These are phyloP conservation scores for Cyberlindnera mississippiensis DNA, from an alignment of 805 yeast species.

Conservation along the genomic window DNA sequence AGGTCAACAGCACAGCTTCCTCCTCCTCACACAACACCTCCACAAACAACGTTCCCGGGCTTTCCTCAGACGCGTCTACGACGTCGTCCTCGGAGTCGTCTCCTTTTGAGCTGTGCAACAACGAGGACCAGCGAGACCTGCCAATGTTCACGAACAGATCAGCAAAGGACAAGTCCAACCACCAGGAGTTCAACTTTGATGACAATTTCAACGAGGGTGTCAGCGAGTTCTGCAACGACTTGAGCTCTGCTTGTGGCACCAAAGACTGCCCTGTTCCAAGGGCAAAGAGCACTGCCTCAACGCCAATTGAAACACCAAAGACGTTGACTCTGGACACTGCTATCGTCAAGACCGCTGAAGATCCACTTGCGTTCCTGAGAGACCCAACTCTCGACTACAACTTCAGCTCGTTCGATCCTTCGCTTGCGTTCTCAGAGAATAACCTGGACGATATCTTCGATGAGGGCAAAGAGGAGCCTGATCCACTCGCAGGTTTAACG, in stretches of 20 bases:
- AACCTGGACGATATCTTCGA: constrained; percentile 8
- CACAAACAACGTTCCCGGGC: constrained; percentile 19
- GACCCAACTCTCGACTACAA: constrained; percentile 22
- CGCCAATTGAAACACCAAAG: constrained; percentile 1
- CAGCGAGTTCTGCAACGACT: constrained; percentile 68
- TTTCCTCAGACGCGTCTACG: constrained; percentile 28
- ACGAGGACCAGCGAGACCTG: constrained; percentile 20
- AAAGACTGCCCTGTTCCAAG: constrained; percentile 63
- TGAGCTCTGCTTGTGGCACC: constrained; percentile 82
- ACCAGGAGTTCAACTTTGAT: constrained; percentile 33
- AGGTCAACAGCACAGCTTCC: not conserved
- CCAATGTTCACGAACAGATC: constrained; percentile 21
- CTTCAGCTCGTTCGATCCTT: constrained; percentile 44
- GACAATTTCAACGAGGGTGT: constrained; percentile 64
- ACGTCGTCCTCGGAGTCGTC: constrained; percentile 26
- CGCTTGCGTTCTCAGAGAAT: constrained; percentile 42
- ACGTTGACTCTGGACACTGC: not conserved
- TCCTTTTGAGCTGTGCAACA: constrained; percentile 29
- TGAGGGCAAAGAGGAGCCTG: constrained; percentile 20
- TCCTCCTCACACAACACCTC: constrained; percentile 6
- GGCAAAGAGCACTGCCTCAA: constrained; percentile 14
- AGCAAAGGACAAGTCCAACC: constrained; percentile 7
- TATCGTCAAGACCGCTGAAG: constrained; percentile 22
- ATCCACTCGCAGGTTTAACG: constrained; percentile 41
- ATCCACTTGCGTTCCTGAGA: constrained; percentile 45